Evolutionary conservation across 2,329 filamentous ascomycete genomes (phyloP), one percentile per base, ranked within the genome.

Genomic region (Plectosphaerella plurivora): DNA sequence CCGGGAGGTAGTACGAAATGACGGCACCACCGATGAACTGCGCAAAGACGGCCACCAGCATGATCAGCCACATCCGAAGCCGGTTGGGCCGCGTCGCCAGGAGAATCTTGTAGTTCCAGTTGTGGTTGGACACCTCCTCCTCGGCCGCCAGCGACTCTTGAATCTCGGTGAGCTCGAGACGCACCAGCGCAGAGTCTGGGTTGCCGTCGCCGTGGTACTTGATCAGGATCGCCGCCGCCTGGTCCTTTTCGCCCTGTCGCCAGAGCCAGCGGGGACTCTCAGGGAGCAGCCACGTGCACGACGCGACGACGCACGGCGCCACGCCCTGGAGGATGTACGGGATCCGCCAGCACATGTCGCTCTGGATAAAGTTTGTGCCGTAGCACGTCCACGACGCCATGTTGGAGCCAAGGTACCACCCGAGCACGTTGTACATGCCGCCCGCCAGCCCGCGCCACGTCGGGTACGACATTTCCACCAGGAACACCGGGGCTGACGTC

Each of bases 11-110:
- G 60, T 77, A 76, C 36, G 65, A 71, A 53, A 78, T 70, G 11
- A 78, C 63, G 44, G 68, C 73, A 59, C 77, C 78, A 10, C 76
- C 75, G 39, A 68, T 72, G 64, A 75, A 76, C 60, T 78, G 73
- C 0, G 73, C 74, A 59, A 77, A 75, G 20, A 78, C 59, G 51
- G 75, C 76, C 9, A 78, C 67, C 2, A 73, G 74, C 45, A 73
- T 61, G n/a, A 75, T 63, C 22, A 81, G 65, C 47, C 71, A 61
- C 36, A 81, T 64, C 45, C 77, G 68, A 55, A 76, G 73, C 47
- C 76, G 69, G 59, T 79, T 77, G 15, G 74, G 72, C 45, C 67
- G 67, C 11, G 75, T 78, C 54, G 66, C 64, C 57, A 78, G 58
- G 54, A 80, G 71, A 51, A 75, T 68, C 9, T 70, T 56, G 60